Evolutionary conservation across 768 basidiomycete genomes (phyloP).

Genomic region (Hygrophoropsis aurantiaca): DNA sequence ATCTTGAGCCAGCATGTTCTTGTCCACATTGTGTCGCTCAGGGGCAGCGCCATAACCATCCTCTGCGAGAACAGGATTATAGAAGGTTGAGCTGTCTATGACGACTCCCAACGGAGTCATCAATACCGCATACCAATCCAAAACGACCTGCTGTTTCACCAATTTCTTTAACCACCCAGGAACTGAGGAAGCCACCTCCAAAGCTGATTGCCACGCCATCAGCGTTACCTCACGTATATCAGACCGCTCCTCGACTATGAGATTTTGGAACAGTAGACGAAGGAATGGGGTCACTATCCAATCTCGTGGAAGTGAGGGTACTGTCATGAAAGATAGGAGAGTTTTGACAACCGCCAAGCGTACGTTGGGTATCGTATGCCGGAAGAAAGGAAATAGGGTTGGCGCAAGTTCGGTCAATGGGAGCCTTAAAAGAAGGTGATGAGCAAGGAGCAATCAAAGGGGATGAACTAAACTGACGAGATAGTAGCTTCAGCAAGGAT

Average conservation of each 20-base stretch:
- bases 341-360: slow-evolving; percentile 92
- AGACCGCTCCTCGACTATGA: slow-evolving; percentile 84
- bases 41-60: slow-evolving; percentile 44
- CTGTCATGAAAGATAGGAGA: slow-evolving; percentile 80
- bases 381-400: slow-evolving; percentile 92
- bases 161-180: slow-evolving; percentile 51
- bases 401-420: slow-evolving; percentile 82
- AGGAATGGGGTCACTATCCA: slow-evolving; percentile 83
- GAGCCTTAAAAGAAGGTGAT: slow-evolving; percentile 42
- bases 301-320: slow-evolving; percentile 67
- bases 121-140: slow-evolving; percentile 84
- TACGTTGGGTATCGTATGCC: slow-evolving; percentile 93
- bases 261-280: slow-evolving; percentile 88
- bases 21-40: slow-evolving; percentile 93
- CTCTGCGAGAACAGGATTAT: slow-evolving; percentile 52
- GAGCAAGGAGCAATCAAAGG: slow-evolving; percentile 2
- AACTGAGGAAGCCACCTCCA: slow-evolving; percentile 50
- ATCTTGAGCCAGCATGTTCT: slow-evolving; percentile 91
- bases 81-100: slow-evolving; percentile 70
- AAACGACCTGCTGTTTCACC: slow-evolving; percentile 56
- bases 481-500: slow-evolving; percentile 67
- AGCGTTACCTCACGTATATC: slow-evolving; percentile 81
- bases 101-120: slow-evolving; percentile 89
- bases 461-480: slow-evolving; percentile 56
- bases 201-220: slow-evolving; percentile 69